Conservation (phyloP, 192 early-diverging fungal genomes). For the Lunasporangiospora selenospora region DNA sequence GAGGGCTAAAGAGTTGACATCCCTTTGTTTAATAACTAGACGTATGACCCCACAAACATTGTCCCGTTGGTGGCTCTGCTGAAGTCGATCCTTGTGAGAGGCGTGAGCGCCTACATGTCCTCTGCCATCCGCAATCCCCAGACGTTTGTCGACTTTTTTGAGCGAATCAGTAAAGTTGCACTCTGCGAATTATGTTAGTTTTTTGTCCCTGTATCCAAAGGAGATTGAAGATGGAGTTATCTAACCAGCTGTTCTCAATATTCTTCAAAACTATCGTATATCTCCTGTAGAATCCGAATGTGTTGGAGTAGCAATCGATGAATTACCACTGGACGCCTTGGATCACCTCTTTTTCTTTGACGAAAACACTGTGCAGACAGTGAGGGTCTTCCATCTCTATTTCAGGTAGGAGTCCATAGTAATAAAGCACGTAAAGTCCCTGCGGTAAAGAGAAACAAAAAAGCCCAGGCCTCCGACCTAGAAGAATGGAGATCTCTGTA, state of each 20-base stretch:
- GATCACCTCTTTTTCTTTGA: constrained; percentile 47
- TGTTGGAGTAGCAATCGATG: constrained; percentile 25
- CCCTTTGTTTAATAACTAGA: too few relatives aligned
- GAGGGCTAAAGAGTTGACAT: too few relatives aligned
- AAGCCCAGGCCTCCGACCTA: too few relatives aligned
- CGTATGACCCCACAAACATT: constrained; percentile 43
- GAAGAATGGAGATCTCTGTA: too few relatives aligned
- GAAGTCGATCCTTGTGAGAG: constrained; percentile 32
- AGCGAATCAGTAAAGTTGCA: constrained; percentile 25
- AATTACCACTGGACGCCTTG: constrained; percentile 9
- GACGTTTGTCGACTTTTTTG: constrained; percentile 42
- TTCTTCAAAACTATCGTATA: too few relatives aligned
- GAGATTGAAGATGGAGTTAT: too few relatives aligned
- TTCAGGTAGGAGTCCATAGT: constrained; percentile 2
- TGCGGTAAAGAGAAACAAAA: too few relatives aligned
- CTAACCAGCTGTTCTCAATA: background rate
- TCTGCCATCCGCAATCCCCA: constrained; percentile 44
- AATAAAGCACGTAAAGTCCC: too few relatives aligned
- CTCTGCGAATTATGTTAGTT: background rate
- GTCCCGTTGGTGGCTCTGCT: constrained; percentile 24
- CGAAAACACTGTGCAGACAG: constrained; percentile 34
- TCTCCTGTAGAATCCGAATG: constrained; percentile 35
- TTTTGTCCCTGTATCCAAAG: background rate
- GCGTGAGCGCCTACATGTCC: constrained; percentile 40
- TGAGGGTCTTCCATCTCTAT: constrained; percentile 37